These are phyloP conservation scores for Vitellaria paradoxa DNA, from an alignment of 179 eudicot species.

Conservation along the genomic window DNA sequence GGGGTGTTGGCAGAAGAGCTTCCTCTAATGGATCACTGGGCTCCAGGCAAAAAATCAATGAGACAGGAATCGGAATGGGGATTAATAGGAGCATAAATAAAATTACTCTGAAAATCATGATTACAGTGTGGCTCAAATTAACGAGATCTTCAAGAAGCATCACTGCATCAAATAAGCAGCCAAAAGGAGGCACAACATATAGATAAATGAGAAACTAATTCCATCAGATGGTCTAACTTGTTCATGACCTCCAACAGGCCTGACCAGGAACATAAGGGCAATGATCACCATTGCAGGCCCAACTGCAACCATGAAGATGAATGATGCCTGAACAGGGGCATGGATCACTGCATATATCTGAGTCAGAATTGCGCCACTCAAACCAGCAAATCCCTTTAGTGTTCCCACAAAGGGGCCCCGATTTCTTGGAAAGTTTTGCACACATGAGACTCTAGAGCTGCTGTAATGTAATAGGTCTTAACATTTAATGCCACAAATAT, in stretches of 20 bases:
- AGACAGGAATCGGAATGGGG: constrained; percentile 60
- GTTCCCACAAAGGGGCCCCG: constrained; percentile 55
- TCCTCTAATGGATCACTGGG: constrained; percentile 43
- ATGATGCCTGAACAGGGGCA: constrained; percentile 74
- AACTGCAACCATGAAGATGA: constrained; percentile 88
- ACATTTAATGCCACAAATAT: constrained; percentile 51
- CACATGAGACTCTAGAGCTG: constrained; percentile 45
- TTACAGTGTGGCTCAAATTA: constrained; percentile 44
- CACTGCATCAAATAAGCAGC: constrained; percentile 85
- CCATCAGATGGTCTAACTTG: constrained; percentile 72
- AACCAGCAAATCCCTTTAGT: constrained; percentile 50
- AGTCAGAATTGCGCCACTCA: constrained; percentile 47
- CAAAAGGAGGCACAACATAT: constrained; percentile 67
- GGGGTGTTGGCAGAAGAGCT: constrained; percentile 43
- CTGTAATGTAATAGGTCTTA: constrained; percentile 51
- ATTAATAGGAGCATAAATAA: constrained; percentile 51
- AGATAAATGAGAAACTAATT: constrained; percentile 57
- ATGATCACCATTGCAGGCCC: constrained; percentile 83
- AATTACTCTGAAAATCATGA: constrained; percentile 51
- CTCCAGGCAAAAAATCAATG: constrained; percentile 38
- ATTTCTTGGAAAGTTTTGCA: constrained; percentile 51
- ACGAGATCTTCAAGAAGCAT: constrained; percentile 81
- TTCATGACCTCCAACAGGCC: constrained; percentile 86
- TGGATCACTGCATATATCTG: constrained; percentile 49
- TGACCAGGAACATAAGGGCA: constrained; percentile 71